These are phyloP conservation scores for Begonia loranthoides DNA, from an alignment of 306 rosid genomes.

Conservation along the genomic window DNA sequence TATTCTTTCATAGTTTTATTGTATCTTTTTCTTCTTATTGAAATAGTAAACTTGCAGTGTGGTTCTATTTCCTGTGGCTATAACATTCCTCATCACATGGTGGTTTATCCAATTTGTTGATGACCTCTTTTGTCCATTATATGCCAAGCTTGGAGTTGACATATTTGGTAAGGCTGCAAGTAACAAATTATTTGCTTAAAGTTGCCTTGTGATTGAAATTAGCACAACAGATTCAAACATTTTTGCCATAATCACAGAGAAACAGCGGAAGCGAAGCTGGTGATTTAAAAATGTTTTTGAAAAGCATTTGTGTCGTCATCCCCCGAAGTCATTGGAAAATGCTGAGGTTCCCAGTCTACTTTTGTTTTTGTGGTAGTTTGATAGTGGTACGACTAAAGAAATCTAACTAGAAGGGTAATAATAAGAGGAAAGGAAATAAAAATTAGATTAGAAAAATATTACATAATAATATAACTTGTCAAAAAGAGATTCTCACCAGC, in stretches of 20 bases:
- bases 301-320: background rate
- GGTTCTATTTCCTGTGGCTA: conserved; percentile 86
- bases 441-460: no score
- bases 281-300: no score
- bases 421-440: no score
- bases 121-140: conserved; percentile 86
- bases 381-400: no score
- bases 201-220: background rate
- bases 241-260: background rate
- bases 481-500: no score
- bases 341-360: no score
- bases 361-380: no score
- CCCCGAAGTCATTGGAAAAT: no score
- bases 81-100: conserved; percentile 81
- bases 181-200: background rate
- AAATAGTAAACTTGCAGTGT: conserved; percentile 28
- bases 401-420: no score
- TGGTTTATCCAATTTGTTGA: conserved; percentile 93
- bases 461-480: no score
- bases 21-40: no score
- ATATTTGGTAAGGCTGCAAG: conserved; percentile 52
- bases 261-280: no score
- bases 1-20: background rate
- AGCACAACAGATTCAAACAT: background rate
- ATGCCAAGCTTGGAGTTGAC: conserved; percentile 67